phyloP scores from a whole-genome alignment of 352 stramenopile species.

The Phytophthora tubulina region DNA sequence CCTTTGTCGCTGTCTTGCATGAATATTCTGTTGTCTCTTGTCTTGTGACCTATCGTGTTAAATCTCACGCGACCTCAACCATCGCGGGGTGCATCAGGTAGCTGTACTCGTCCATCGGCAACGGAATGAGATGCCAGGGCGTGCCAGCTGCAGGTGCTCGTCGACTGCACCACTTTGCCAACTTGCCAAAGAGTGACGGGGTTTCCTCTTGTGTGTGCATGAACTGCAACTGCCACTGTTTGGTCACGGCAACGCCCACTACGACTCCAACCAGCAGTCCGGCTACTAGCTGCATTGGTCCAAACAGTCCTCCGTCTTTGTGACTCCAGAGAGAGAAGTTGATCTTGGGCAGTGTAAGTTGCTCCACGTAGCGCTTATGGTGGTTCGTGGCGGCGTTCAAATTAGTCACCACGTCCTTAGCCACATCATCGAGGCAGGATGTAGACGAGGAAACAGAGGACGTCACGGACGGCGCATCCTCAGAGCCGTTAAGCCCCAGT shows the following conservation, averaged over 20 bases:
- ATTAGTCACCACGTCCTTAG: constrained; percentile 58
- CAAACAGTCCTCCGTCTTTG: constrained; percentile 35
- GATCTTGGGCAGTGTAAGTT: constrained; percentile 38
- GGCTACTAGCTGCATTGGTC: constrained; percentile 51
- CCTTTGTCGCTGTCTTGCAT: constrained; percentile 6
- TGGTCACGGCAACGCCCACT: constrained; percentile 43
- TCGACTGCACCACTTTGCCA: constrained; percentile 49
- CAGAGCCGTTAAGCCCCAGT: constrained; percentile 1
- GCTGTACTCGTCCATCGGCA: constrained; percentile 48
- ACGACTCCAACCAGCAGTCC: constrained; percentile 56
- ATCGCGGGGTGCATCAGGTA: constrained; percentile 51
- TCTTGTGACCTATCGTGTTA: constrained; percentile 6
- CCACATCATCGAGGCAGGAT: constrained; percentile 31
- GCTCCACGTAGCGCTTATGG: constrained; percentile 39
- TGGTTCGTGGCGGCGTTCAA: constrained; percentile 39
- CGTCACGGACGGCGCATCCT: constrained; percentile 19
- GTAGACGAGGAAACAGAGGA: constrained; percentile 21
- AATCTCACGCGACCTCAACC: constrained; percentile 50
- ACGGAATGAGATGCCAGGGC: constrained; percentile 39
- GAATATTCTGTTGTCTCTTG: constrained; percentile 6
- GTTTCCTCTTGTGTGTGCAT: constrained; percentile 31
- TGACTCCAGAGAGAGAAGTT: constrained; percentile 31
- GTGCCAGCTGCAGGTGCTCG: constrained; percentile 28
- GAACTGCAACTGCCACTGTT: constrained; percentile 39
- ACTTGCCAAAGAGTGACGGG: constrained; percentile 31